These are phyloP conservation scores for Draba incana DNA, from an alignment of 345 rosid genomes.

Conservation along the genomic window DNA sequence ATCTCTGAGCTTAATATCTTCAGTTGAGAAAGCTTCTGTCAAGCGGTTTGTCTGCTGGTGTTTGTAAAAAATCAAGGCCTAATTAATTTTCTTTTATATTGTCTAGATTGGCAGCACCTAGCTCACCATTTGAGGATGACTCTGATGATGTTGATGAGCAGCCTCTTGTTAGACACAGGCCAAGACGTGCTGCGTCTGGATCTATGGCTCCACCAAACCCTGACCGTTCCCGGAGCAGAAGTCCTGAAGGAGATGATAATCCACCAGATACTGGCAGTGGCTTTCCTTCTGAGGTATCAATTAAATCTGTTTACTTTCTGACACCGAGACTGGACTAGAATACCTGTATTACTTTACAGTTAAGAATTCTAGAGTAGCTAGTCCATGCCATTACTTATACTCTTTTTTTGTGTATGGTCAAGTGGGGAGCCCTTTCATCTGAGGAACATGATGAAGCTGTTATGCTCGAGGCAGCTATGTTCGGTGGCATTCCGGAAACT, in stretches of 20 bases:
- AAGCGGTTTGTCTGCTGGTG: slow-evolving; percentile 9
- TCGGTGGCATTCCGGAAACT: slow-evolving; percentile 95
- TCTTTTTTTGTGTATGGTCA: slow-evolving; percentile 25
- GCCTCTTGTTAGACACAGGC: slow-evolving; percentile 75
- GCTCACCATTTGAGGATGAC: slow-evolving; percentile 71
- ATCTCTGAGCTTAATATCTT: background rate
- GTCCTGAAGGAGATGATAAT: slow-evolving; percentile 57
- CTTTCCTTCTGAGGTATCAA: slow-evolving; percentile 67
- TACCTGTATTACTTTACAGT: background rate
- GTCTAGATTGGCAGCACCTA: slow-evolving; percentile 65
- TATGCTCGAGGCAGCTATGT: slow-evolving; percentile 99
- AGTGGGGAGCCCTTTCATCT: slow-evolving; percentile 99
- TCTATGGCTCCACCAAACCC: slow-evolving; percentile 50
- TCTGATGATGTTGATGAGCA: slow-evolving; percentile 69
- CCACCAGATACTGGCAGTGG: slow-evolving; percentile 52
- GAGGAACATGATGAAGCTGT: slow-evolving; percentile 99
- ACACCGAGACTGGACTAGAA: background rate
- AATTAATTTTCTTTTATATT: slow-evolving; percentile 20
- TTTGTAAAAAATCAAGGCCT: slow-evolving; percentile 12
- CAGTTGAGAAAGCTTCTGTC: slow-evolving; percentile 1
- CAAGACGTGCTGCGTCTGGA: slow-evolving; percentile 57
- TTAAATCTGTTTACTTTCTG: slow-evolving; percentile 3
- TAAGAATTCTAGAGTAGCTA: slow-evolving; percentile 22
- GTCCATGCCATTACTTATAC: slow-evolving; percentile 17
- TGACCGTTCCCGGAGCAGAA: slow-evolving; percentile 61